Evolutionary conservation across 2,329 filamentous ascomycete genomes (phyloP), one percentile per base, ranked within the genome.

Genomic region (Hypoxylon sp.): DNA sequence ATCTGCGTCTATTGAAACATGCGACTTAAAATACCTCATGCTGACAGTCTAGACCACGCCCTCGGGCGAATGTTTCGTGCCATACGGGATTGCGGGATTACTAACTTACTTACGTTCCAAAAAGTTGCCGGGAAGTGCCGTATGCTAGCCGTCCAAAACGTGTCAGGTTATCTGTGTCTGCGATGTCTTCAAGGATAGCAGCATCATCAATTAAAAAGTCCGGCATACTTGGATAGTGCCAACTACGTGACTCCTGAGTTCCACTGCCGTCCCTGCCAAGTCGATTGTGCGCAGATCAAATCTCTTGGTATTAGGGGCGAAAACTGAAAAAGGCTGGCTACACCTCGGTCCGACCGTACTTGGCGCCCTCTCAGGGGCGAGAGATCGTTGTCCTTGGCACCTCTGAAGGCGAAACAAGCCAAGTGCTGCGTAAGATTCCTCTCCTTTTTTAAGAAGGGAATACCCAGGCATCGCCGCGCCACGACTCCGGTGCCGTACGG

Each of bases 251-350:
- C 59, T 64, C 50, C 47, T 50, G 35, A 70, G 69, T 73, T 67
- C 63, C 71, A 73, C 71, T 73, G 71, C 71, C 69, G 71, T 70
- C 67, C 69, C 71, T 73, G 71, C 71, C 71, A 73, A 73, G 71
- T 71, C 71, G 71, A 73, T 73, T 71, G 69, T 71, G 67, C 67
- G 69, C 62, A 70, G 71, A 72, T 73, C 67, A 35, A 71, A 73
- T 73, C 71, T 73, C 71, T 73, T 73, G 71, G 71, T 71, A 71
- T 69, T 54, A 51, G 51, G 60, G 57, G 47, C 54, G 29, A 17
- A 22, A 46, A 24, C 14, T 24, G 35, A 64, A 47, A 46, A 8
- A n/a, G 52, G 59, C 58, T 67, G 67, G 63, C 63, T 67, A 62
- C 53, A 63, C 51, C 60, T 73, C 69, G 69, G 71, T 60, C 69